phyloP scores from a whole-genome alignment of 257 asterid genomes.

The Thymus mandschuricus region DNA sequence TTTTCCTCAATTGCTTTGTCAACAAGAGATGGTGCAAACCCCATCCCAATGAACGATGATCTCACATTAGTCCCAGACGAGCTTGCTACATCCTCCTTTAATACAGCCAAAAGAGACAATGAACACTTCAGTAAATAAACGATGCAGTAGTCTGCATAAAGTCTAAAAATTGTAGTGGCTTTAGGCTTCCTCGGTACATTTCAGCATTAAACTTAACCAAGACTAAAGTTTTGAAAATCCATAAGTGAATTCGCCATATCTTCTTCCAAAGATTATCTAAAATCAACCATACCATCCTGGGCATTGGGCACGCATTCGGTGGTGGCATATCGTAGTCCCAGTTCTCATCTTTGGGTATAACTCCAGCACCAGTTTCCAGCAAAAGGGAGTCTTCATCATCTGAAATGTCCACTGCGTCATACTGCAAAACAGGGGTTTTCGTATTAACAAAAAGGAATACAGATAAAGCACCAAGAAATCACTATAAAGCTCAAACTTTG shows the following conservation, averaged over 20 bases:
- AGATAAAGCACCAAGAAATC: slow-evolving; percentile 11
- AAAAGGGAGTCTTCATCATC: slow-evolving; percentile 54
- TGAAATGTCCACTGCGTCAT: slow-evolving; percentile 54
- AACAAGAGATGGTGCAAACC: slow-evolving; percentile 71
- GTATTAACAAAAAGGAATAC: slow-evolving; percentile 3
- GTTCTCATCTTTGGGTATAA: slow-evolving; percentile 64
- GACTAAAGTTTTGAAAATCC: slow-evolving; percentile 3
- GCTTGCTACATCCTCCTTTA: slow-evolving; percentile 71
- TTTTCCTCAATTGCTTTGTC: slow-evolving; percentile 78
- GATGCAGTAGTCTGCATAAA: neutral
- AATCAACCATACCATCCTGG: slow-evolving; percentile 45
- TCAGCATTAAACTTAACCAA: slow-evolving; percentile 9
- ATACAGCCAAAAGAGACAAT: neutral
- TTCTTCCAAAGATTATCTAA: slow-evolving; percentile 3
- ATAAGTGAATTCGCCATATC: neutral
- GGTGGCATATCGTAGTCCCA: slow-evolving; percentile 44
- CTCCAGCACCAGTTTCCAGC: slow-evolving; percentile 37
- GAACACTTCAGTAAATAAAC: slow-evolving; percentile 20
- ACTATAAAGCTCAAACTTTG: slow-evolving; percentile 4
- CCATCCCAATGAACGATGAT: slow-evolving; percentile 84
- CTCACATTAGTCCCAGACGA: slow-evolving; percentile 70
- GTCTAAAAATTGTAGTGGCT: neutral
- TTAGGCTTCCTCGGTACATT: neutral
- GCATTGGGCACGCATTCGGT: slow-evolving; percentile 34
- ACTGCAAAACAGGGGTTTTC: slow-evolving; percentile 27